Percentiles rank a stretch among this genome's conserved stretches.
Conservation (phyloP, 1,139 yeast species). For the Geotrichum armillariae region DNA sequence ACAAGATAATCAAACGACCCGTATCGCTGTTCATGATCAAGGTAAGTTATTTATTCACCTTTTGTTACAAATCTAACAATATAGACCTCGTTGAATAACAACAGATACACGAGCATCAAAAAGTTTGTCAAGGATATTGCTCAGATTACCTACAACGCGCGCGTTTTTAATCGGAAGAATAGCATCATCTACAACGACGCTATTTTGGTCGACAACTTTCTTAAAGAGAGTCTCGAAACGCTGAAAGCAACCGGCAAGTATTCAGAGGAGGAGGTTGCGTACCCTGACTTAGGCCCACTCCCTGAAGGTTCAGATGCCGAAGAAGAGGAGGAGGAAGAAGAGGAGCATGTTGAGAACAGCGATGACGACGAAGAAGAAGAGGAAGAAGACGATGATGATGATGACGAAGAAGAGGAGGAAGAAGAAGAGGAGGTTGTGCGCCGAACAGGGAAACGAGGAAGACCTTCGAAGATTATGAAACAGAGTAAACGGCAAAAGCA, state of each 20-base stretch:
- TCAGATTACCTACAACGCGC: slow-evolving; percentile 88
- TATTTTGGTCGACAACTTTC: slow-evolving; percentile 60
- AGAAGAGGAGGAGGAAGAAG: slow-evolving; percentile 27
- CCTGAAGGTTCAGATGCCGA: slow-evolving; percentile 43
- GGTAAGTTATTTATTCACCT: slow-evolving; percentile 6
- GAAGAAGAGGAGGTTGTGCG: slow-evolving; percentile 43
- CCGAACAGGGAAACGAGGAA: slow-evolving; percentile 29
- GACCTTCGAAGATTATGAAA: slow-evolving; percentile 32
- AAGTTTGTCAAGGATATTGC: slow-evolving; percentile 75
- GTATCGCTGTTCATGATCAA: slow-evolving; percentile 48
- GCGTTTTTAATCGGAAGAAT: slow-evolving; percentile 71
- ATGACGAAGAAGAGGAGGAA: slow-evolving; percentile 34
- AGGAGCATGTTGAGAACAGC: slow-evolving; percentile 36
- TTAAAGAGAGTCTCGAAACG: slow-evolving; percentile 56
- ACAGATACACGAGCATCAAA: slow-evolving; percentile 58
- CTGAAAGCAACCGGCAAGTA: slow-evolving; percentile 46
- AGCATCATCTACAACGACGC: slow-evolving; percentile 74
- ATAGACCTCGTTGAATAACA: slow-evolving; percentile 47
- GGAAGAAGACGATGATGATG: slow-evolving; percentile 29
- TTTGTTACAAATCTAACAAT: background rate
- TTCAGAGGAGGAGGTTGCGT: slow-evolving; percentile 44
- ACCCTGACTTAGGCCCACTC: slow-evolving; percentile 75
- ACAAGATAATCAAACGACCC: slow-evolving; percentile 49
- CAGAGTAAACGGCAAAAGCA: slow-evolving; percentile 29
- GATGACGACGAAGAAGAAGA: slow-evolving; percentile 32